Percentiles rank a stretch among this genome's conserved stretches.
phyloP scores from a whole-genome alignment of 2,329 filamentous ascomycete species.

The Fusarium kyushuense region DNA sequence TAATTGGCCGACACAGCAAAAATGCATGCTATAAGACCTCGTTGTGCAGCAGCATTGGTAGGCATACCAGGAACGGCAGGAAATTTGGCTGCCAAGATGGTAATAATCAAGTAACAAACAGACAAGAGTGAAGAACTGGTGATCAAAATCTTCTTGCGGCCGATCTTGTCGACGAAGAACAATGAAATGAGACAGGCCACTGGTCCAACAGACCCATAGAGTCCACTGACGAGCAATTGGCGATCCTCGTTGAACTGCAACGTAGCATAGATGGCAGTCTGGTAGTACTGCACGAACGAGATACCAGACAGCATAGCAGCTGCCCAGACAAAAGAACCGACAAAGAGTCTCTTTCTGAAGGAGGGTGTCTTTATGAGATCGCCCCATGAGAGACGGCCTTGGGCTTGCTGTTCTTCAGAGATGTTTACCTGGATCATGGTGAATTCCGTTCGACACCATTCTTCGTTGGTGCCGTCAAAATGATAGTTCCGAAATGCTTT shows the following conservation, averaged over 20 bases:
- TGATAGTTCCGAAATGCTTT: constrained; percentile 53
- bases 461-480: constrained; percentile 52
- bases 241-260: constrained; percentile 53
- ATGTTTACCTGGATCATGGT: constrained; percentile 54
- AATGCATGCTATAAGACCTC: constrained; percentile 56
- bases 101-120: constrained; percentile 55
- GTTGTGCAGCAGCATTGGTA: constrained; percentile 55
- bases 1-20: constrained; percentile 52
- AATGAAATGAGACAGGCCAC: constrained; percentile 54
- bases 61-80: constrained; percentile 53
- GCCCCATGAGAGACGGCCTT: constrained; percentile 49
- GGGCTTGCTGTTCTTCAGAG: constrained; percentile 49
- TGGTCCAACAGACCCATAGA: constrained; percentile 55
- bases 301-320: constrained; percentile 58
- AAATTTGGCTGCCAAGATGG: constrained; percentile 54
- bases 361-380: constrained; percentile 51
- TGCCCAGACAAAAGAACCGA: constrained; percentile 57
- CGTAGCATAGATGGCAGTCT: constrained; percentile 58
- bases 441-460: constrained; percentile 54
- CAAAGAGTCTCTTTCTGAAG: constrained; percentile 55
- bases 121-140: constrained; percentile 53
- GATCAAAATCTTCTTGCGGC: constrained; percentile 54
- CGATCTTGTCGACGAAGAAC: constrained; percentile 56
- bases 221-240: constrained; percentile 56
- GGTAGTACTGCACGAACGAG: constrained; percentile 58